A percentile compares a stretch with the other conserved stretches of the same genome.
Evolutionary conservation across 2,329 filamentous ascomycete species (phyloP).

Genomic region (Diaporthe batatas): DNA sequence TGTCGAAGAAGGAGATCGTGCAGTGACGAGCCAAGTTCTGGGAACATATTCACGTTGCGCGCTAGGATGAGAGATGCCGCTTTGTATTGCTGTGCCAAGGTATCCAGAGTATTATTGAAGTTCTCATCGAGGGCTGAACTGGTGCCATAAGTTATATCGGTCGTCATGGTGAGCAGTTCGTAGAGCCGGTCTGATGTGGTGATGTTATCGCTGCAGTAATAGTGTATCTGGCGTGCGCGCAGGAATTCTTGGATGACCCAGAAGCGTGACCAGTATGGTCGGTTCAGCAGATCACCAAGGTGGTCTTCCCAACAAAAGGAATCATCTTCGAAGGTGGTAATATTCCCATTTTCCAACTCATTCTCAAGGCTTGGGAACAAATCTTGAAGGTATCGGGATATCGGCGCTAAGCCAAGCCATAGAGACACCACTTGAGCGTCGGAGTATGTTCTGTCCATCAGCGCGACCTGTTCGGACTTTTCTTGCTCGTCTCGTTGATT

Average conservation of each 20-base stretch:
- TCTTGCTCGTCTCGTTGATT: background rate
- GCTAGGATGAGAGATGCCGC: constrained; percentile 4
- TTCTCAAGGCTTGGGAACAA: background rate
- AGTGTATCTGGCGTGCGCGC: background rate
- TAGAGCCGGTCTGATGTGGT: background rate
- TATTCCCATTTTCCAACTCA: background rate
- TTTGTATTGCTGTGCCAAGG: background rate
- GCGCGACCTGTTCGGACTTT: background rate
- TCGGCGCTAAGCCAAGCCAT: background rate
- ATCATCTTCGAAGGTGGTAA: background rate
- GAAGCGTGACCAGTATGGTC: background rate
- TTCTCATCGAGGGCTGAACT: background rate
- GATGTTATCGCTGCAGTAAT: background rate
- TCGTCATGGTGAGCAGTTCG: background rate
- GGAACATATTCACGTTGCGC: background rate
- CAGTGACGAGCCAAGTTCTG: background rate
- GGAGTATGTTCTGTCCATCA: constrained; percentile 4
- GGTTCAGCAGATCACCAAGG: background rate
- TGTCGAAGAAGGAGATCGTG: background rate
- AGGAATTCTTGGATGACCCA: constrained; percentile 14
- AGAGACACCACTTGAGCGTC: background rate
- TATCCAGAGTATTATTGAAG: background rate
- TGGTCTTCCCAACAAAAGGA: background rate
- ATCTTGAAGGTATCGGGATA: background rate
- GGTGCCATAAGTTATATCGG: background rate